Conservation (phyloP, 805 yeast genomes). For the Monosporozyma aerobia region DNA sequence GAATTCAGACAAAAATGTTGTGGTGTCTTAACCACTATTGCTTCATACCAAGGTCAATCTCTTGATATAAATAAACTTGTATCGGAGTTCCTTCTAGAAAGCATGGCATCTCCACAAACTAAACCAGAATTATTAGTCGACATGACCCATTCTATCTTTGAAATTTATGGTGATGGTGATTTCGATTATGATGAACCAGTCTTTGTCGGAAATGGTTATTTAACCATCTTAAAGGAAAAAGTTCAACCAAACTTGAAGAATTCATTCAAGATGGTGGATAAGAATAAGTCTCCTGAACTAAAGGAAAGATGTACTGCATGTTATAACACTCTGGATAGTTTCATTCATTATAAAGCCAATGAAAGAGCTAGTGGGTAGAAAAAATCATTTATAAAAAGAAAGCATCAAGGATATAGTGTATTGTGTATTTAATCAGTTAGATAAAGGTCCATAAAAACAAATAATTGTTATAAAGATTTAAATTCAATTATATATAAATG, state of each 20-base stretch:
- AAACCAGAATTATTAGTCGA: constrained; percentile 43
- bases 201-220: constrained; percentile 48
- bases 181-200: constrained; percentile 60
- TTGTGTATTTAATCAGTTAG: background rate
- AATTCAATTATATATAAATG: background rate
- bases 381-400: background rate
- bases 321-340: constrained; percentile 56
- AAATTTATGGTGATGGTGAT: constrained; percentile 65
- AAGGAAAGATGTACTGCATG: constrained; percentile 62
- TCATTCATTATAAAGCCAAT: constrained; percentile 61
- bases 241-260: constrained; percentile 42
- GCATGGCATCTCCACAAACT: constrained; percentile 18
- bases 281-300: constrained; percentile 46
- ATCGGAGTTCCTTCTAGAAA: constrained; percentile 36
- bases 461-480: background rate
- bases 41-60: constrained; percentile 35
- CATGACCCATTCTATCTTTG: constrained; percentile 58
- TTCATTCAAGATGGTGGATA: constrained; percentile 56
- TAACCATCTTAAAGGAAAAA: constrained; percentile 32
- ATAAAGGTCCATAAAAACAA: background rate
- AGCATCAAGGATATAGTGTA: background rate
- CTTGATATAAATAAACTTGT: constrained; percentile 37
- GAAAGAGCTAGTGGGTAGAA: constrained; percentile 26
- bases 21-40: constrained; percentile 46
- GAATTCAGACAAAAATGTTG: constrained; percentile 34